Evolutionary conservation across 108 stramenopile genomes (phyloP).

Genomic region (Cyclotella cryptica): DNA sequence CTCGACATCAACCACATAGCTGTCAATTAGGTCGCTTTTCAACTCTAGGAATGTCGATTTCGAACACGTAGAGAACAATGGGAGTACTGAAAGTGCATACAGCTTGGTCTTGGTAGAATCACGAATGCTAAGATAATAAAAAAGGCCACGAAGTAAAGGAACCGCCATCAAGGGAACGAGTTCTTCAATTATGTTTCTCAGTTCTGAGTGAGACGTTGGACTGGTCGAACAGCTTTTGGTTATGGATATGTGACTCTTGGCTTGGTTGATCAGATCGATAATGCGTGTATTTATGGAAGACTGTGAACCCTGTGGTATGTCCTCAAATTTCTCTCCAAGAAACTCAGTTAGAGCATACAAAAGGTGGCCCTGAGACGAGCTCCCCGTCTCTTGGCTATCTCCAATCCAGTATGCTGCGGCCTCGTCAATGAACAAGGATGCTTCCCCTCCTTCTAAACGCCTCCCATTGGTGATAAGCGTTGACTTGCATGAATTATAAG

Average conservation of each 20-base stretch:
- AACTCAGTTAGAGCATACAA: conserved; percentile 80
- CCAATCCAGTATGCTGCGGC: conserved; percentile 90
- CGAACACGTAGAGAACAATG: conserved; percentile 70
- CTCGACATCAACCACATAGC: conserved; percentile 26
- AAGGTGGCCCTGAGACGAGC: conserved; percentile 70
- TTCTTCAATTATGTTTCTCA: conserved; percentile 62
- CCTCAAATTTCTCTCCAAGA: conserved; percentile 63
- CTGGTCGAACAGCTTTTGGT: conserved; percentile 71
- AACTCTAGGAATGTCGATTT: conserved; percentile 59
- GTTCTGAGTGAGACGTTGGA: conserved; percentile 54
- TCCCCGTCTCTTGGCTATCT: conserved; percentile 75
- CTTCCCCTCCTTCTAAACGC: conserved; percentile 55
- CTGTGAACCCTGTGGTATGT: conserved; percentile 57
- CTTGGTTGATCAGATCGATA: conserved; percentile 78
- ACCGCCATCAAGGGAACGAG: conserved; percentile 77
- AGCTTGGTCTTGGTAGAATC: conserved; percentile 64
- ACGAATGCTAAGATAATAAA: conserved; percentile 57
- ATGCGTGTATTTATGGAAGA: conserved; percentile 72
- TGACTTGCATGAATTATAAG: conserved; percentile 45
- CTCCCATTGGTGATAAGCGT: conserved; percentile 54
- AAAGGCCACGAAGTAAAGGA: conserved; percentile 72
- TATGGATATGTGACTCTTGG: conserved; percentile 73
- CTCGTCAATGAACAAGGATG: conserved; percentile 74
- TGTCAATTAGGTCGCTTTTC: conserved; percentile 58
- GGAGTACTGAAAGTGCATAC: conserved; percentile 75